Evolutionary conservation across 768 basidiomycete species (phyloP).

Genomic region (Mycena latifolia): DNA sequence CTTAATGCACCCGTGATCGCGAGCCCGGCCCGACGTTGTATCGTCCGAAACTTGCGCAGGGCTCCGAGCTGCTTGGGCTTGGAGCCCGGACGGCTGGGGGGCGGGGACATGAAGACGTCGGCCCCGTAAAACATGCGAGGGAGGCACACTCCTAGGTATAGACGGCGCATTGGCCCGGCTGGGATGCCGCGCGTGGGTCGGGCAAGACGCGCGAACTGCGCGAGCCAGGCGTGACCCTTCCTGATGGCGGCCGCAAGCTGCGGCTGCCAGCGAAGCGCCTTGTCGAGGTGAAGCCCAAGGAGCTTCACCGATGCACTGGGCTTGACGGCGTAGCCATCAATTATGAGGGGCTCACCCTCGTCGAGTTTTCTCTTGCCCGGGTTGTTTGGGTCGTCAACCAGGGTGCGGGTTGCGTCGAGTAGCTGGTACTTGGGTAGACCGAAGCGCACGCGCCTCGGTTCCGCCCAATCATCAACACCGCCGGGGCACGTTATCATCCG

Average conservation of each 20-base stretch:
- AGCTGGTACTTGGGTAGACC: constrained; percentile 39
- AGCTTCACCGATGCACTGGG: constrained; percentile 39
- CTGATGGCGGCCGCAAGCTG: constrained; percentile 35
- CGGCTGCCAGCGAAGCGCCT: constrained; percentile 41
- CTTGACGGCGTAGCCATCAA: constrained; percentile 33
- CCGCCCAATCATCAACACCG: constrained; percentile 30
- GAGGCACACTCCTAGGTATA: constrained; percentile 34
- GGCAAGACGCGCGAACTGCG: constrained; percentile 24
- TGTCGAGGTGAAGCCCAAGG: constrained; percentile 49
- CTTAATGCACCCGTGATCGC: constrained; percentile 35
- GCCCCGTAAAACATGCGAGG: constrained; percentile 41
- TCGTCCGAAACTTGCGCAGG: not conserved
- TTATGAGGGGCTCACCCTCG: constrained; percentile 2
- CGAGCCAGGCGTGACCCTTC: constrained; percentile 37
- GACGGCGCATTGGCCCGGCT: constrained; percentile 1
- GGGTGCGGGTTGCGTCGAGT: constrained; percentile 9
- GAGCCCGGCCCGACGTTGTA: constrained; percentile 36
- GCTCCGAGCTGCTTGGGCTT: not conserved
- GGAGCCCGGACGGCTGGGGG: not conserved
- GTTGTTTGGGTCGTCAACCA: not conserved
- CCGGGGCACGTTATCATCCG: constrained; percentile 14
- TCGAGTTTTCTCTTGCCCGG: not conserved
- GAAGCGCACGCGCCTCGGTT: constrained; percentile 40
- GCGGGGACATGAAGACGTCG: constrained; percentile 33
- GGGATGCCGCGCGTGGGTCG: constrained; percentile 23